Conservation (phyloP, 1,139 yeast genomes). For the Geotrichum aggregatum region DNA sequence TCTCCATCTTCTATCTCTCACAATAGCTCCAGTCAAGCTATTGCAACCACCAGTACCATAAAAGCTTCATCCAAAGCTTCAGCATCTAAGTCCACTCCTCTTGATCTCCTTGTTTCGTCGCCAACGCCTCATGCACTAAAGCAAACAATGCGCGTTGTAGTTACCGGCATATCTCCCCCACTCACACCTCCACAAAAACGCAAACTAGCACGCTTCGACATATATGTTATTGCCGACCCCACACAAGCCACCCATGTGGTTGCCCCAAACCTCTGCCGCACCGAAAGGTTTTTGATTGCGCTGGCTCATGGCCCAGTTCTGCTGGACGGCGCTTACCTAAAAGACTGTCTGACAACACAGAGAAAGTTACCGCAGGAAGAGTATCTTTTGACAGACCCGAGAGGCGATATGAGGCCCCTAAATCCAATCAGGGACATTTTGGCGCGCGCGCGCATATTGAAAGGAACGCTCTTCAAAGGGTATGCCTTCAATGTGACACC, state of each 20-base stretch:
- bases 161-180: neutral
- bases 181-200: neutral
- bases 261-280: slow-evolving; percentile 76
- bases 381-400: slow-evolving; percentile 4
- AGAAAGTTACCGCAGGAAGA: neutral
- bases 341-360: slow-evolving; percentile 25
- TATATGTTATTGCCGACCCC: slow-evolving; percentile 35
- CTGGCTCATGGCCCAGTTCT: slow-evolving; percentile 44
- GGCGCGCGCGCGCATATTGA: slow-evolving; percentile 23
- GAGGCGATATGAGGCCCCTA: slow-evolving; percentile 3
- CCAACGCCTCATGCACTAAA: no score
- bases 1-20: no score
- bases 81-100: no score
- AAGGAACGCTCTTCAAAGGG: slow-evolving; percentile 42
- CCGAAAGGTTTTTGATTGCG: slow-evolving; percentile 71
- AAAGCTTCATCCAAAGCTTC: no score
- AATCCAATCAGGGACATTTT: neutral
- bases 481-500: slow-evolving; percentile 54
- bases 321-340: slow-evolving; percentile 35
- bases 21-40: no score
- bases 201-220: slow-evolving; percentile 29
- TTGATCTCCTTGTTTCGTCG: no score
- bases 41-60: no score
- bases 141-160: no score
- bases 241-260: slow-evolving; percentile 40